Evolutionary conservation across 192 early-diverging fungal species (phyloP), one percentile per base, ranked within the genome.

Genomic region (Entomortierella lignicola): DNA sequence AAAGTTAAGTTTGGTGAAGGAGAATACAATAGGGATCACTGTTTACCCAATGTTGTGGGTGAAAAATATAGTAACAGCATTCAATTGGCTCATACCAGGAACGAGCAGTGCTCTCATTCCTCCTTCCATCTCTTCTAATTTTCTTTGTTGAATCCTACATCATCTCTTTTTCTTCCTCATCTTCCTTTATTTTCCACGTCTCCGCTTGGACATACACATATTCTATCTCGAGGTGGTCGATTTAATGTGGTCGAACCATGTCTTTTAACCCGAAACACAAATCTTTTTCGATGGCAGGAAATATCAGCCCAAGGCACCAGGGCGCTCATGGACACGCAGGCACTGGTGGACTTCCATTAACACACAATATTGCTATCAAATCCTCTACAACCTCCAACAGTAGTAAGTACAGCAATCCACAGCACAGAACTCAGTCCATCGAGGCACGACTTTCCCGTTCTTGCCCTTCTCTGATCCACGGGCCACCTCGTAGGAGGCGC

Each of bases 301-400:
- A 27, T 29, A 48, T 57, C 44, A 79, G 59, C 27, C 67, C 75
- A 0, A 23, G 75, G 27, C 67, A 67, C 7, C 67, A 60, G 30
- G 70, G 75, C 31, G 53, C 62, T 18, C 66, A 70, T 55, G 75
- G 75, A 20, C 65, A 79, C 30, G 75, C 68, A n/a, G 75, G 75
- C 1, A 79, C 75, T 11, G 75, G 75, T 1, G 75, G 55, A 12
- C 63, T 79, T 15, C 75, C 75, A 21, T 79, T 67, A 1, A 41
- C 63, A 18, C 75, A 79, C 27, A 70, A 60, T 2, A 66, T 67
- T 29, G 60, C 75, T 55, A 57, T 69, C 54, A 62, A 58, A 31
- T 52, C 73, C 25, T 55, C 74, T 10, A 26, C 32, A 29, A 39
- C 32, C 20, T 55, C 64, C 2, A 37, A 26, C 11, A 25, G 41